These are phyloP conservation scores for Hyaloraphidium curvatum DNA, from an alignment of 192 early-diverging fungal species.

Conservation along the genomic window DNA sequence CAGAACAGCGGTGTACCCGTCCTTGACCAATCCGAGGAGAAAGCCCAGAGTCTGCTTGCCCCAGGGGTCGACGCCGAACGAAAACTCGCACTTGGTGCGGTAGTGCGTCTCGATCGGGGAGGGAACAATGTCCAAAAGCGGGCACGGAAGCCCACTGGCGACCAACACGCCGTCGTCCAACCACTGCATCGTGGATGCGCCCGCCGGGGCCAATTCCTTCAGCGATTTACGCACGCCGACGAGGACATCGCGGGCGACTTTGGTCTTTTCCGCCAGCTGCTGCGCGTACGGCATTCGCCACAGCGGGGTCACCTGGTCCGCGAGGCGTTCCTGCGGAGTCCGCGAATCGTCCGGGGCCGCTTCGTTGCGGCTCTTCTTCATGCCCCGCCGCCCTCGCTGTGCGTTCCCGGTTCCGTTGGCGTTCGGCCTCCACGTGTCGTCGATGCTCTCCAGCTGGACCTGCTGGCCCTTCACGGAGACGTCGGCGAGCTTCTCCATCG, in stretches of 20 bases:
- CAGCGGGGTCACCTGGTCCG: slow-evolving; percentile 40
- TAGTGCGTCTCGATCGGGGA: slow-evolving; percentile 42
- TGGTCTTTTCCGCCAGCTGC: background rate
- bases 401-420: background rate
- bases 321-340: slow-evolving; percentile 35
- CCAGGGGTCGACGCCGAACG: slow-evolving; percentile 35
- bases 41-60: slow-evolving; percentile 41
- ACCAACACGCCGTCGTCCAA: slow-evolving; percentile 5
- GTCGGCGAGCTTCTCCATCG: slow-evolving; percentile 11
- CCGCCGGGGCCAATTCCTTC: too few species aligned
- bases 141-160: slow-evolving; percentile 10
- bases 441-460: background rate
- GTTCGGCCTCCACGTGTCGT: slow-evolving; percentile 6
- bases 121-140: slow-evolving; percentile 14
- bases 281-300: slow-evolving; percentile 4
- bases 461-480: slow-evolving; percentile 8
- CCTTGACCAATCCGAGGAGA: slow-evolving; percentile 37
- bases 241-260: background rate
- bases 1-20: slow-evolving; percentile 34
- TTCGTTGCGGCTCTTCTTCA: slow-evolving; percentile 3
- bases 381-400: background rate
- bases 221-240: slow-evolving; percentile 2
- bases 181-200: slow-evolving; percentile 3
- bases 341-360: slow-evolving; percentile 14
- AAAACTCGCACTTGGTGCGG: slow-evolving; percentile 63